Base-by-base conservation (phyloP, 495 filamentous ascomycete species). In the Neurospora sp. region DNA sequence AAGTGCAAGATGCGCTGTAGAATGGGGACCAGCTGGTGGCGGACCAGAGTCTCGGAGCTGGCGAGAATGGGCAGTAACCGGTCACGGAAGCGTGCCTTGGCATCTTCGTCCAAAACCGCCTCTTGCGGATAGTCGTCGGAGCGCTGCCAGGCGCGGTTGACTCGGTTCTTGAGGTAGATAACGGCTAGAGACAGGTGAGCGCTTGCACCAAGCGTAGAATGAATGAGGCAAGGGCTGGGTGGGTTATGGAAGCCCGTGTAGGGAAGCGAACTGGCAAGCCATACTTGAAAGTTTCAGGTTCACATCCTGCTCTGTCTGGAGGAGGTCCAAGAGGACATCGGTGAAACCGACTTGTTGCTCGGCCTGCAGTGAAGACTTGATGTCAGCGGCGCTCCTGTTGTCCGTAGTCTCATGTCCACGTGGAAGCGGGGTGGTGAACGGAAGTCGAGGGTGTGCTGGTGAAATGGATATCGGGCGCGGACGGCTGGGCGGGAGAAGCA, bases 151-250 rank as follows among this genome's bases (percentile, higher is more conserved):
- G 92, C 94, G 78, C 94, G 91, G 80, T 89, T 93, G 80, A 97
- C 92, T 78, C 94, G 91, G 82, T 98, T 97, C 86, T 99, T 99
- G 79, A 99, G 88, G 83, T 98, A 99, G 74, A 99, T 92, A 79
- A 94, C 96, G 76, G 95, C 96, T 99, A 80, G 59, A 70, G 39
- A 46, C 39, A 71, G 11, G 70, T 80, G 39, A 79, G 74, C 70
- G 40, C 31, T 71, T 44, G 39, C 69, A 71, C 71, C 44, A 48
- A 42, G 70, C 66, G 37, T 27, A 48, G 41, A 40, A 38, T 35
- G 46, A 70, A 23, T 16, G 71, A 38, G 31, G 59, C 71, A 69
- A 69, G 75, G 71, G 79, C 81, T 18, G 48, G 18, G 31, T 23
- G 72, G 46, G 41, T 72, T 77, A 42, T 74, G 73, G 72, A 66